phyloP scores from a whole-genome alignment of 2,329 filamentous ascomycete species.

The Thermoascus crustaceus region DNA sequence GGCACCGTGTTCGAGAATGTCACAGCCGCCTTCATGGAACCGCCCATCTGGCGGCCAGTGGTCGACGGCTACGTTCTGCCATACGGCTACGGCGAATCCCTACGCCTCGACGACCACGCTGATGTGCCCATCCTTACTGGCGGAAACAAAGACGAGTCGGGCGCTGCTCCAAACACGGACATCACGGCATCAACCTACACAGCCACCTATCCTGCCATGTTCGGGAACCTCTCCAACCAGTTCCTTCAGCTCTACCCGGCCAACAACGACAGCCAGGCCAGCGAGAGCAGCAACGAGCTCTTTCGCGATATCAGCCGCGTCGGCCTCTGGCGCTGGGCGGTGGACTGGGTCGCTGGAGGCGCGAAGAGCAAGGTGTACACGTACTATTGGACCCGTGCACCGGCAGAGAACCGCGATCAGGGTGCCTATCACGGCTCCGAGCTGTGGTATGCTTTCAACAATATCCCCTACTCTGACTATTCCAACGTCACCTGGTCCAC shows the following conservation, averaged over 20 bases:
- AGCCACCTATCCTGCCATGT: slow-evolving; percentile 12
- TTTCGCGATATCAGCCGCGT: slow-evolving; percentile 17
- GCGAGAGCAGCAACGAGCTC: slow-evolving; percentile 15
- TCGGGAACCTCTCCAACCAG: slow-evolving; percentile 10
- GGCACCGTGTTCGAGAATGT: slow-evolving; percentile 17
- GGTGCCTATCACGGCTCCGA: slow-evolving; percentile 24
- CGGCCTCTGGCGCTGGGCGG: slow-evolving; percentile 19
- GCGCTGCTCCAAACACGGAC: slow-evolving; percentile 8
- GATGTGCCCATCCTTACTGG: slow-evolving; percentile 24
- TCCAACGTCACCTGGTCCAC: slow-evolving; percentile 19
- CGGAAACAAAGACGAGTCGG: slow-evolving; percentile 22
- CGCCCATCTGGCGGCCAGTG: slow-evolving; percentile 20
- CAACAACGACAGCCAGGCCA: slow-evolving; percentile 13
- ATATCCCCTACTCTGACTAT: slow-evolving; percentile 18
- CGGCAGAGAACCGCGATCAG: slow-evolving; percentile 13
- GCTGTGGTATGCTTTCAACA: slow-evolving; percentile 26
- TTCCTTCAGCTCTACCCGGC: slow-evolving; percentile 20
- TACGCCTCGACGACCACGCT: slow-evolving; percentile 11
- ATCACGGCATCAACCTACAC: slow-evolving; percentile 11
- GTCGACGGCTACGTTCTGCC: slow-evolving; percentile 23
- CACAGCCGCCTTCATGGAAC: slow-evolving; percentile 10
- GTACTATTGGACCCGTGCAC: slow-evolving; percentile 24
- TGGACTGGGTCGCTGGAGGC: slow-evolving; percentile 17
- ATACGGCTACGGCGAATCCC: slow-evolving; percentile 14
- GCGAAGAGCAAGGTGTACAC: slow-evolving; percentile 18